These are phyloP conservation scores for Orobanche coerulescens DNA, from an alignment of 257 asterid species.

Conservation along the genomic window DNA sequence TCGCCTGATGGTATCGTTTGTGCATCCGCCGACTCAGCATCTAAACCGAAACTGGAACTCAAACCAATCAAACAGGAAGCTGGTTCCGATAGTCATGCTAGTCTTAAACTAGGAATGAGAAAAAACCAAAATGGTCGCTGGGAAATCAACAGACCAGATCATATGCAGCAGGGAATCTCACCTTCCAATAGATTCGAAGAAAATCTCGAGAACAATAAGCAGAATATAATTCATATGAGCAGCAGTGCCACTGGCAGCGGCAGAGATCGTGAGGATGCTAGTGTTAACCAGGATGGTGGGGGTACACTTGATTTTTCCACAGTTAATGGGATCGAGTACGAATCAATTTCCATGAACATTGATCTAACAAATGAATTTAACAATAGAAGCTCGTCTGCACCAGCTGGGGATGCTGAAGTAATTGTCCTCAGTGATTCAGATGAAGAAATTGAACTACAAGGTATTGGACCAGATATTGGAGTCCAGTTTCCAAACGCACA, in stretches of 20 bases:
- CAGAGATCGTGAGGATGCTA: constrained; percentile 76
- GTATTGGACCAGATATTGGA: constrained; percentile 28
- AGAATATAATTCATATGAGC: constrained; percentile 72
- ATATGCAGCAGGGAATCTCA: constrained; percentile 36
- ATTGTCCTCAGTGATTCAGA: constrained; percentile 38
- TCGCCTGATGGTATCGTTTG: constrained; percentile 72
- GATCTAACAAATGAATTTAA: constrained; percentile 39
- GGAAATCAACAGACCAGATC: constrained; percentile 65
- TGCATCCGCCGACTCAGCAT: constrained; percentile 24
- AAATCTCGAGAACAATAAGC: constrained; percentile 32
- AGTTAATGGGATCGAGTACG: constrained; percentile 59
- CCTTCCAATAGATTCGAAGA: constrained; percentile 40
- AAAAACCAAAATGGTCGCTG: constrained; percentile 71
- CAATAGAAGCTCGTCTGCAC: constrained; percentile 33
- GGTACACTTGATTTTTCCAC: constrained; percentile 42
- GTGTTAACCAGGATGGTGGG: constrained; percentile 78
- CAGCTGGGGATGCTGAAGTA: constrained; percentile 50
- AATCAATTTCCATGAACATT: constrained; percentile 55
- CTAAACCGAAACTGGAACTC: constrained; percentile 51
- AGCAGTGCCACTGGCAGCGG: constrained; percentile 93
- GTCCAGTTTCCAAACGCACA: constrained; percentile 37
- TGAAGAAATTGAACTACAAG: constrained; percentile 57
- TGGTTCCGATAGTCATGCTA: constrained; percentile 65
- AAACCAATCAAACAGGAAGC: constrained; percentile 65
- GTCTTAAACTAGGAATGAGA: constrained; percentile 66